A percentile compares a stretch with the other conserved stretches of the same genome.
Conservation (phyloP, 2,329 filamentous ascomycete species). For the Colletotrichum tofieldiae region DNA sequence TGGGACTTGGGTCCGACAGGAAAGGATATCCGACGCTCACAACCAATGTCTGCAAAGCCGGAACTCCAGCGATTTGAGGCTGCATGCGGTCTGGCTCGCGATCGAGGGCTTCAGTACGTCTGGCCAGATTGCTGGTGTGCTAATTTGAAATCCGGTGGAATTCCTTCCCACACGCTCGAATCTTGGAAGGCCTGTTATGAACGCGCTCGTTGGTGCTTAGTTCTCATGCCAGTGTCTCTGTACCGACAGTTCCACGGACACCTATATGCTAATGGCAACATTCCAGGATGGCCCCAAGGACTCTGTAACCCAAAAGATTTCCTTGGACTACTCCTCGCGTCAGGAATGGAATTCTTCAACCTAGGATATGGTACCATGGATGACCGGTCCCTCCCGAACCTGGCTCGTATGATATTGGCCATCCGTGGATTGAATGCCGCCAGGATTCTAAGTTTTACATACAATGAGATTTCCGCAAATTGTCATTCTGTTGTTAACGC, state of each 20-base stretch:
- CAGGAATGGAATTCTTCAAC: not conserved
- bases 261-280: not conserved
- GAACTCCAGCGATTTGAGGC: not conserved
- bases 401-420: not conserved
- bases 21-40: not conserved
- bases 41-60: not conserved
- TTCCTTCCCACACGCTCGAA: not conserved
- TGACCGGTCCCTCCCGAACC: not conserved
- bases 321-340: not conserved
- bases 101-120: not conserved
- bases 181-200: not conserved
- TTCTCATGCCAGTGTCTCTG: not conserved
- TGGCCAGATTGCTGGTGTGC: not conserved
- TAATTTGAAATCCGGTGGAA: not conserved
- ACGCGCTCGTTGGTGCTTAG: not conserved
- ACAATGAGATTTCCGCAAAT: not conserved
- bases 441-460: not conserved
- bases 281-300: too few species aligned
- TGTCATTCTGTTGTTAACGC: not conserved
- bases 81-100: not conserved
- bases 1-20: not conserved
- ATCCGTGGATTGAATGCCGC: not conserved
- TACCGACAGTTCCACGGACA: not conserved
- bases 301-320: not conserved
- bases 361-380: not conserved